phyloP scores from a whole-genome alignment of 352 stramenopile genomes.

The Phytophthora cajani region DNA sequence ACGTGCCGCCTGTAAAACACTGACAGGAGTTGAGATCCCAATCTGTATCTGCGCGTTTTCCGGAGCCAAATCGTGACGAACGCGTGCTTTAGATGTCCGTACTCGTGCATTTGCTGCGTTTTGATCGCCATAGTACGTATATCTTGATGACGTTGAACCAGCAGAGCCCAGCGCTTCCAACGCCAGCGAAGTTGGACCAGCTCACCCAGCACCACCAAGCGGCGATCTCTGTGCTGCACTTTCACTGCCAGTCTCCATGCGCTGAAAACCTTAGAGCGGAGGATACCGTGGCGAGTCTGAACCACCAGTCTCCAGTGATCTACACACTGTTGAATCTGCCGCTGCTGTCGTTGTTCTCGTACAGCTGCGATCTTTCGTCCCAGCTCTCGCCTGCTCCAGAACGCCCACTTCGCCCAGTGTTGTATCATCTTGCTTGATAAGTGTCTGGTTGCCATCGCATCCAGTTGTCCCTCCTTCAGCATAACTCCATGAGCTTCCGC shows the following conservation, averaged over 20 bases:
- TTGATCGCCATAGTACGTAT: constrained; percentile 7
- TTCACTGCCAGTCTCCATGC: constrained; percentile 26
- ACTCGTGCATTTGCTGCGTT: constrained; percentile 2
- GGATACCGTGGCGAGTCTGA: constrained; percentile 3
- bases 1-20: constrained; percentile 9
- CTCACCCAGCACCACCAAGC: constrained; percentile 16
- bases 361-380: constrained; percentile 15
- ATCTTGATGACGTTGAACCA: background rate
- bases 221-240: constrained; percentile 17
- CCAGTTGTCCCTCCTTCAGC: constrained; percentile 1
- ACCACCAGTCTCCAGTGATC: constrained; percentile 19
- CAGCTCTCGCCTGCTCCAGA: constrained; percentile 29
- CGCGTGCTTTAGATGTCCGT: constrained; percentile 7
- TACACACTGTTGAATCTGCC: constrained; percentile 11
- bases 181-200: constrained; percentile 30
- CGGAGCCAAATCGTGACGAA: constrained; percentile 25
- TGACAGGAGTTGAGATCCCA: constrained; percentile 14
- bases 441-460: constrained; percentile 12
- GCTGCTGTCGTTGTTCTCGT: constrained; percentile 8
- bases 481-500: constrained; percentile 5
- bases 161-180: constrained; percentile 26
- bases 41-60: constrained; percentile 29
- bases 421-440: constrained; percentile 23
- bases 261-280: constrained; percentile 17
- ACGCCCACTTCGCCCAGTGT: constrained; percentile 39